These are phyloP conservation scores for Cladosporium phlei DNA, from an alignment of 2,329 filamentous ascomycete species.

Conservation along the genomic window DNA sequence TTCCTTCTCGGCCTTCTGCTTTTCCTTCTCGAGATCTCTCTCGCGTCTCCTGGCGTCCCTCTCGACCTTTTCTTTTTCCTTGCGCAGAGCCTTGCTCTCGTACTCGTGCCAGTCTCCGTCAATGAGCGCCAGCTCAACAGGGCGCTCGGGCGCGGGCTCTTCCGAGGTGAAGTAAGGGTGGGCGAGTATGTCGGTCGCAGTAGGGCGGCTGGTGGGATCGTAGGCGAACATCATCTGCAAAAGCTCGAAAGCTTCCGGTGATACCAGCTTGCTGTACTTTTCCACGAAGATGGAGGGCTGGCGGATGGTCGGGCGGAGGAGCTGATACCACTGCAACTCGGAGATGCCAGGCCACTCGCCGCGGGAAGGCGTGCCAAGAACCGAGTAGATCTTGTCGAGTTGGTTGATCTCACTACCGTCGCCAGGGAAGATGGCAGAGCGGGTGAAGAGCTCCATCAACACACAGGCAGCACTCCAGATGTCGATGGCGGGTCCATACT, in stretches of 20 bases:
- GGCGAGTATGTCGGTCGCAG: slow-evolving; percentile 74
- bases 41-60: slow-evolving; percentile 49
- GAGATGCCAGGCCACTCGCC: slow-evolving; percentile 81
- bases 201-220: slow-evolving; percentile 78
- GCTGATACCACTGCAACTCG: slow-evolving; percentile 97
- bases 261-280: slow-evolving; percentile 72
- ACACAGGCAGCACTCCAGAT: slow-evolving; percentile 98
- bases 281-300: slow-evolving; percentile 73
- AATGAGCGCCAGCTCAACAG: slow-evolving; percentile 74
- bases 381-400: slow-evolving; percentile 90
- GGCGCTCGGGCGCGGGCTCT: slow-evolving; percentile 70
- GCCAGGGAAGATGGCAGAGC: slow-evolving; percentile 88
- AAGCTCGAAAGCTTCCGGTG: slow-evolving; percentile 76
- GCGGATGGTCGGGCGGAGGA: slow-evolving; percentile 73
- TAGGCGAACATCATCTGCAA: slow-evolving; percentile 81
- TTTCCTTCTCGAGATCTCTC: slow-evolving; percentile 39
- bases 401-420: slow-evolving; percentile 95
- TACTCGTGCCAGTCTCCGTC: slow-evolving; percentile 98
- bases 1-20: slow-evolving; percentile 29
- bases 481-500: slow-evolving; percentile 84
- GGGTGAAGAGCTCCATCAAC: slow-evolving; percentile 91
- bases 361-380: slow-evolving; percentile 81
- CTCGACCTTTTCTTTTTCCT: slow-evolving; percentile 72
- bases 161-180: slow-evolving; percentile 87
- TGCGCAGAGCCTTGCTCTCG: slow-evolving; percentile 88